Evolutionary conservation across 768 basidiomycete genomes (phyloP).

Genomic region (Tricholoma sp.): DNA sequence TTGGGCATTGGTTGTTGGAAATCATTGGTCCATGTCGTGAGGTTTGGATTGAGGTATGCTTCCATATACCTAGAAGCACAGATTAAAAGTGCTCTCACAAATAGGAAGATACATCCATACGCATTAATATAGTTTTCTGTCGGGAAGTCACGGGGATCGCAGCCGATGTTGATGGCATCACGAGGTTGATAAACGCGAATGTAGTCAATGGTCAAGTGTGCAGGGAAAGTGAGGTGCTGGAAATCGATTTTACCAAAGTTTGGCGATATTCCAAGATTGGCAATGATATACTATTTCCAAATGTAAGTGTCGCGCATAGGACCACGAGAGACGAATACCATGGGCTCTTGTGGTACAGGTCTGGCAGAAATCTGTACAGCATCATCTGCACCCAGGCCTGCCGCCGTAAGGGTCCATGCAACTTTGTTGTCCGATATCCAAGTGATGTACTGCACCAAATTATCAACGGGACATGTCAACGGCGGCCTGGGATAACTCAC

Average conservation of each 20-base stretch:
- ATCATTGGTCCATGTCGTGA: conserved; percentile 47
- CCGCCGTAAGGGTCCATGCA: conserved; percentile 71
- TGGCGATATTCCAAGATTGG: conserved; percentile 77
- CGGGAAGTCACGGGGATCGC: conserved; percentile 60
- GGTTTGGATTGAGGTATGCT: conserved; percentile 67
- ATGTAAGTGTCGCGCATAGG: background rate
- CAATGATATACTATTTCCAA: conserved; percentile 63
- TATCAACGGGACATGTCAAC: background rate
- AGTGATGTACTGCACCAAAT: conserved; percentile 60
- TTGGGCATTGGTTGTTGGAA: conserved; percentile 56
- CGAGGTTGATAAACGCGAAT: conserved; percentile 69
- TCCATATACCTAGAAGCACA: conserved; percentile 41
- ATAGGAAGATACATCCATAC: conserved; percentile 27
- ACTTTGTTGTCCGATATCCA: conserved; percentile 70
- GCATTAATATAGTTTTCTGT: conserved; percentile 67
- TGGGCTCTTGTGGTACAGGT: conserved; percentile 77
- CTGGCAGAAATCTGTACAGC: conserved; percentile 56
- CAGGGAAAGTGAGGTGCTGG: conserved; percentile 64
- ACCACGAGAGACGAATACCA: conserved; percentile 44
- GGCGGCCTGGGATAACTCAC: conserved; percentile 29
- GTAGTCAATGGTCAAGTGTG: conserved; percentile 41
- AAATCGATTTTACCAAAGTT: conserved; percentile 76
- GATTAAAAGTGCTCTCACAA: background rate
- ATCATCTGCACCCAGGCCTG: conserved; percentile 61
- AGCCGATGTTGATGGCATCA: conserved; percentile 63